Evolutionary conservation across 805 yeast genomes (phyloP).

Genomic region (Candida nanaspora): DNA sequence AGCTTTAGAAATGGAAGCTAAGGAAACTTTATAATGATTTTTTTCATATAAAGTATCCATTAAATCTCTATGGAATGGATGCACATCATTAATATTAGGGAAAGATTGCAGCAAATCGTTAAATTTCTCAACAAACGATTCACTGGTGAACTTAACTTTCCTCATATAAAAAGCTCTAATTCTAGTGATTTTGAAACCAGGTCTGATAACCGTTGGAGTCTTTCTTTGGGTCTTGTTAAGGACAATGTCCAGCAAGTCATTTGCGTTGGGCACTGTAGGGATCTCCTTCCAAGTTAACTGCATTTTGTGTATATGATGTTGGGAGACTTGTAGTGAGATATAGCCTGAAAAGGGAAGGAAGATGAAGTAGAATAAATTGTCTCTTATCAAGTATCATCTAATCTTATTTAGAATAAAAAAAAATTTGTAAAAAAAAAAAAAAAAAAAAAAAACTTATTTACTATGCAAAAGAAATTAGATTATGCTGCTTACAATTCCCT

Average conservation of each 20-base stretch:
- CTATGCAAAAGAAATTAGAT: no score
- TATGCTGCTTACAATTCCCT: no score
- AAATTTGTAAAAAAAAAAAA: no score
- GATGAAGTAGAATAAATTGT: neutral
- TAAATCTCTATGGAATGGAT: conserved; percentile 96
- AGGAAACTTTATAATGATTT: conserved; percentile 94
- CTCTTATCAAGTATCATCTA: no score
- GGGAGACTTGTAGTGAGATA: no score
- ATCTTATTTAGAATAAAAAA: no score
- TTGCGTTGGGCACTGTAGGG: conserved; percentile 87
- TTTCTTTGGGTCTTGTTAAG: conserved; percentile 97
- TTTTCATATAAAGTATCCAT: conserved; percentile 97
- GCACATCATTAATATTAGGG: conserved; percentile 95
- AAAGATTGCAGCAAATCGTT: conserved; percentile 79
- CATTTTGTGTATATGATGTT: no score
- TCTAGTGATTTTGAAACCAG: conserved; percentile 94
- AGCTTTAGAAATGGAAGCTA: conserved; percentile 92
- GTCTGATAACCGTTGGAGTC: conserved; percentile 97
- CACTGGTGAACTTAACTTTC: conserved; percentile 93
- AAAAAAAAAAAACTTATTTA: no score
- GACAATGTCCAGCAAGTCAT: conserved; percentile 92
- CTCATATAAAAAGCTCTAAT: conserved; percentile 97
- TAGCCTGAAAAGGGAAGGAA: neutral
- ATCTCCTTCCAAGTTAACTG: conserved; percentile 98
- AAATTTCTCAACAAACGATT: conserved; percentile 91